phyloP scores from a whole-genome alignment of 371 early-diverging fungal genomes.

The Lichtheimia ramosa region DNA sequence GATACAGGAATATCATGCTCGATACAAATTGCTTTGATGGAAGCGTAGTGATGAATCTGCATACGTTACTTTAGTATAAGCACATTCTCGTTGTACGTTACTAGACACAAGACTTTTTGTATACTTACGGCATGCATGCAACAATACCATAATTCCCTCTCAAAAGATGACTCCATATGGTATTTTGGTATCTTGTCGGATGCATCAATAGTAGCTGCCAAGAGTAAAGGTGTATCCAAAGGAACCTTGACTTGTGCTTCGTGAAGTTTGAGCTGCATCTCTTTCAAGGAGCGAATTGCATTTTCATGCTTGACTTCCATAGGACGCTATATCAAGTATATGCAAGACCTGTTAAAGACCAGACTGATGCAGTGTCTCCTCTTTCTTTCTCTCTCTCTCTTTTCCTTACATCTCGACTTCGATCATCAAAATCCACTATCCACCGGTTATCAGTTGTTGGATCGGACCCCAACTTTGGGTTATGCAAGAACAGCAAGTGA shows the following conservation, averaged over 20 bases:
- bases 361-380: too few species aligned
- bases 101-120: not conserved
- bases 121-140: constrained; percentile 49
- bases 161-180: constrained; percentile 44
- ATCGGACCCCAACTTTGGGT: constrained; percentile 19
- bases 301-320: constrained; percentile 42
- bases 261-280: constrained; percentile 16
- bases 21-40: constrained; percentile 55
- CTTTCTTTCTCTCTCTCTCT: too few species aligned
- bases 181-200: constrained; percentile 20
- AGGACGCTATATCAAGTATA: constrained; percentile 27
- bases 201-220: constrained; percentile 41
- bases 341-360: not conserved
- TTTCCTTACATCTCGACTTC: constrained; percentile 41
- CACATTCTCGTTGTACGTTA: too few species aligned
- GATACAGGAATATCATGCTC: constrained; percentile 42
- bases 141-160: constrained; percentile 71
- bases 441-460: constrained; percentile 8
- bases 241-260: constrained; percentile 4
- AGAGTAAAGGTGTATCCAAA: constrained; percentile 21
- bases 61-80: too few species aligned
- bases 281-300: constrained; percentile 27
- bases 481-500: constrained; percentile 26
- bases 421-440: constrained; percentile 47
- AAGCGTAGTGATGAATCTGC: constrained; percentile 57